phyloP scores from a whole-genome alignment of 169 alveolate species.

The Eimeria zaria region DNA sequence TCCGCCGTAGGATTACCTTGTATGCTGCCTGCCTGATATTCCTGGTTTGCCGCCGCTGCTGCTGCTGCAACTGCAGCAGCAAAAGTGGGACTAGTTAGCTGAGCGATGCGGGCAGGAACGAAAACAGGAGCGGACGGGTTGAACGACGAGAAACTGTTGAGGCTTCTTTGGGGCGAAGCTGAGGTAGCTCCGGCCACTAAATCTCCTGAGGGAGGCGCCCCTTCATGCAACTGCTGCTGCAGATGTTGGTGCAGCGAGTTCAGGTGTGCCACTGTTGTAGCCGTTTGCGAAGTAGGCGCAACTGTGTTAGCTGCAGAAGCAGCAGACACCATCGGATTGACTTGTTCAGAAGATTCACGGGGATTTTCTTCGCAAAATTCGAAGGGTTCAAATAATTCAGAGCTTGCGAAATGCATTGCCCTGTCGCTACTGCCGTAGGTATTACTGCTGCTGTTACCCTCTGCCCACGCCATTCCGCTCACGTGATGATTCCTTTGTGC shows the following conservation, averaged over 20 bases:
- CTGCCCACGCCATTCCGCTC: not conserved
- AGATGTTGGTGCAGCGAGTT: not conserved
- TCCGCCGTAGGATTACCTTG: not conserved
- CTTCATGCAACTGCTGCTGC: conserved; percentile 18
- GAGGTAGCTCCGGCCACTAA: not conserved
- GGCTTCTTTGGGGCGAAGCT: not conserved
- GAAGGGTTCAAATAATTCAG: not conserved
- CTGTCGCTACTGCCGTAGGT: not conserved
- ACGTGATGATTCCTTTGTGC: not conserved
- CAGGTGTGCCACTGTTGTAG: not conserved
- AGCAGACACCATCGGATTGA: not conserved
- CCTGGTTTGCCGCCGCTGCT: conserved; percentile 44
- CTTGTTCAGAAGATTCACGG: not conserved
- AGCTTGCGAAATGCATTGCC: not conserved
- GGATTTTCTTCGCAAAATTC: not conserved
- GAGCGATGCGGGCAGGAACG: conserved; percentile 20
- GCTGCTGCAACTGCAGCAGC: conserved; percentile 17
- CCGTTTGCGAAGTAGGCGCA: not conserved
- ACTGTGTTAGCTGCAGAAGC: not conserved
- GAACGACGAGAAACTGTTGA: not conserved
- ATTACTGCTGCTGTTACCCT: not conserved
- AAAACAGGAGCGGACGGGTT: conserved; percentile 51
- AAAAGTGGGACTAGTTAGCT: conserved; percentile 3
- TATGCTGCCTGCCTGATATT: not conserved
- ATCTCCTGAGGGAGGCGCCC: not conserved